A percentile compares a stretch with the other conserved stretches of the same genome.
phyloP scores from a whole-genome alignment of 1,139 yeast genomes.

The Pichia sp. region DNA sequence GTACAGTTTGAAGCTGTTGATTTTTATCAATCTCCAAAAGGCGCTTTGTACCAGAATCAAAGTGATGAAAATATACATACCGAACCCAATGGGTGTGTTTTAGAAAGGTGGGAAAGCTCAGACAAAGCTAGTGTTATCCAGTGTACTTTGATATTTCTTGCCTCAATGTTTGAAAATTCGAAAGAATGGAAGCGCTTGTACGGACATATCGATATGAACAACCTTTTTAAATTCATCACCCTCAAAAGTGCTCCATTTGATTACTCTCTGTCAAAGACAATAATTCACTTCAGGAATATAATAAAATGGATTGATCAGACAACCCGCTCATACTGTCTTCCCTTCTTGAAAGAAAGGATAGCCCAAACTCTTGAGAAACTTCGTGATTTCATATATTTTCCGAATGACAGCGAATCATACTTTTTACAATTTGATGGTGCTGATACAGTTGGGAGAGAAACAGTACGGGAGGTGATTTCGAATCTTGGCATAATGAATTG shows the following conservation, averaged over 20 bases:
- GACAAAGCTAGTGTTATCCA: constrained; percentile 45
- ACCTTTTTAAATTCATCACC: constrained; percentile 43
- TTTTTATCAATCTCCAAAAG: constrained; percentile 43
- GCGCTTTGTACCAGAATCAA: constrained; percentile 40
- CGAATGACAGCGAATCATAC: constrained; percentile 33
- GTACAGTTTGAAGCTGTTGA: constrained; percentile 40
- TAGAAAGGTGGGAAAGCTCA: constrained; percentile 53
- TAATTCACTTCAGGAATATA: constrained; percentile 51
- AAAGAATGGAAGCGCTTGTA: constrained; percentile 49
- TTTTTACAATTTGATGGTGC: constrained; percentile 35
- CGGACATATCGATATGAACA: constrained; percentile 39
- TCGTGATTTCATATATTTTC: constrained; percentile 32
- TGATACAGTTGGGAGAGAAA: not conserved
- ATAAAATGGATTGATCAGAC: constrained; percentile 56
- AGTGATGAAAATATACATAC: constrained; percentile 38
- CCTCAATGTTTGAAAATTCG: constrained; percentile 45
- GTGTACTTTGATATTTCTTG: constrained; percentile 44
- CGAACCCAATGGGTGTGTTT: constrained; percentile 36
- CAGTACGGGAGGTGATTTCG: constrained; percentile 28
- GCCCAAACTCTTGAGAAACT: constrained; percentile 37
- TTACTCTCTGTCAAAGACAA: constrained; percentile 51
- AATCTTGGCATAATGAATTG: constrained; percentile 33
- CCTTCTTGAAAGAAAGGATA: constrained; percentile 32
- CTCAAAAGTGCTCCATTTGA: constrained; percentile 58
- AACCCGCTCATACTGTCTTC: constrained; percentile 47